These are phyloP conservation scores for Lactuca saligna DNA, from an alignment of 129 eudicot species.

Conservation along the genomic window DNA sequence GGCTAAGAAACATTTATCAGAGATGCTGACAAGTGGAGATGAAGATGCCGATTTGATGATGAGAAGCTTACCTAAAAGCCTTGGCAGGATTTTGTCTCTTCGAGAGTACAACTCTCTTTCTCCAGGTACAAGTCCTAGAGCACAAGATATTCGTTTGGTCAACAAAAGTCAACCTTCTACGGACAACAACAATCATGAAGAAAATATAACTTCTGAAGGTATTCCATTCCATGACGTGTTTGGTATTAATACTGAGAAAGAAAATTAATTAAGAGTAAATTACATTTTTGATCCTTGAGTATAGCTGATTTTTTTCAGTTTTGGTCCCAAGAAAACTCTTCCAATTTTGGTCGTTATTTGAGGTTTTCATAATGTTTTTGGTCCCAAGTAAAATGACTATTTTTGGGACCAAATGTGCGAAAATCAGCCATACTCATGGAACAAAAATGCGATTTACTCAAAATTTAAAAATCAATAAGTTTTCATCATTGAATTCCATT, in stretches of 20 bases:
- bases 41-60: slow-evolving; percentile 47
- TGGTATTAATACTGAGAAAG: neutral
- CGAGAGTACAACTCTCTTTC: slow-evolving; percentile 61
- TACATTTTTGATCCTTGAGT: neutral
- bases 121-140: slow-evolving; percentile 56
- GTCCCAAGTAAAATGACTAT: neutral
- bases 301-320: no score
- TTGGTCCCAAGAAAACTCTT: no score
- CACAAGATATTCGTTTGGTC: slow-evolving; percentile 27
- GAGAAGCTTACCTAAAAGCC: slow-evolving; percentile 56
- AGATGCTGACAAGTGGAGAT: slow-evolving; percentile 69
- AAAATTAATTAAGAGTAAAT: no score
- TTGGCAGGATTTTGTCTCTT: slow-evolving; percentile 74
- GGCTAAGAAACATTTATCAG: slow-evolving; percentile 91
- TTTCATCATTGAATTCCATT: neutral
- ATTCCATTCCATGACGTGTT: neutral
- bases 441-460: neutral
- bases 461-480: neutral
- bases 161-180: slow-evolving; percentile 32
- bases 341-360: no score
- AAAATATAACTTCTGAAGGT: slow-evolving; percentile 42
- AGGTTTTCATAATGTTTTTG: no score
- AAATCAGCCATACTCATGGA: neutral
- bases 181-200: slow-evolving; percentile 27
- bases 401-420: neutral